Base-by-base conservation (phyloP, 2,329 filamentous ascomycete species). In the Paecilomyces sp. region DNA sequence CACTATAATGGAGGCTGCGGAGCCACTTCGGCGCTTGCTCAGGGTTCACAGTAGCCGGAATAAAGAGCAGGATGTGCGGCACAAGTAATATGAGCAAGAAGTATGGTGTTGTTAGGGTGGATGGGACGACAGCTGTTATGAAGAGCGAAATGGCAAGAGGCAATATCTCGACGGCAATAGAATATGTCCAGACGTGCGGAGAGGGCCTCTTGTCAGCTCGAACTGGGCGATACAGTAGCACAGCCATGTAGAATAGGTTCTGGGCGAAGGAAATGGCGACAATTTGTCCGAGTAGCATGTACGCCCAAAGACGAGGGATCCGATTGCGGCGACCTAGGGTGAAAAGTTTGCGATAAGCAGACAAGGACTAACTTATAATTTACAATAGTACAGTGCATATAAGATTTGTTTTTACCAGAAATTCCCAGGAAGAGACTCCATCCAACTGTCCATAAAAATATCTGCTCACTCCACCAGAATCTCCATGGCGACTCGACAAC, bases 391-490 rank as follows among this genome's bases (percentile, higher is more conserved):
- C 5, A 41, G 36, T n/a, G 15, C 13, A n/a, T n/a, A 41, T 41
- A 6, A n/a, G 36, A n/a, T 41, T 41, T 13, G 36, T n/a, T 4
- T 41, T 57, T 64, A 65, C 85, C 85, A 70, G 87, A 82, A 47
- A 85, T 76, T 1, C 83, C 81, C 31, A 88, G 74, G 61, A 86
- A 81, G 53, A 84, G 72, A 58, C 80, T 82, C 77, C 82, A 86
- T 1, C 83, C 78, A 31, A 83, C 73, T 12, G 80, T 76, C 30
- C 79, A 81, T 12, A 84, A 74, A 60, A 85, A 83, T 52, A 84
- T 76, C 71, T 88, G 85, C 62, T 84, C 83, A 6, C 81, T 83
- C 82, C 85, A 88, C 80, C 85, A 85, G 67, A 85, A 81, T 15
- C 83, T 80, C 55, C 81, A 79, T 3, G 80, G 76, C 56, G 79